phyloP scores from a whole-genome alignment of 2,329 filamentous ascomycete genomes.

The Fusarium anthophilum region DNA sequence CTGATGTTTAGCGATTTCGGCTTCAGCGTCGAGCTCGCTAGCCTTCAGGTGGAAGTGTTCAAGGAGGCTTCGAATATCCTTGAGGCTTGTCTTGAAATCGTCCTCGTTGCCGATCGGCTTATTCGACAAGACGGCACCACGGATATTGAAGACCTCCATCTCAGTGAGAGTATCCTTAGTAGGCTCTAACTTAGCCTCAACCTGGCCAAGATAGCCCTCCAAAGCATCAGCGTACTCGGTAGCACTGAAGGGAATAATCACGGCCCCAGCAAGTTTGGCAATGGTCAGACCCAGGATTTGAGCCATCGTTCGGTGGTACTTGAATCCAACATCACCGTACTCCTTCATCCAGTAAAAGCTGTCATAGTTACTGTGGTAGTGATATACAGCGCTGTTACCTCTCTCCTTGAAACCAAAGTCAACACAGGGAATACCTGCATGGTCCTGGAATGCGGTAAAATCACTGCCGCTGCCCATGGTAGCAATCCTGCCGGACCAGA shows the following conservation, averaged over 20 bases:
- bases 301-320: constrained; percentile 73
- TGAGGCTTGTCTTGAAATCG: constrained; percentile 53
- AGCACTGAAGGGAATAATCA: constrained; percentile 71
- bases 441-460: constrained; percentile 80
- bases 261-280: constrained; percentile 68
- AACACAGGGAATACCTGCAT: constrained; percentile 71
- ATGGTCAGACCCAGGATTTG: constrained; percentile 71
- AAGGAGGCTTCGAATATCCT: constrained; percentile 51
- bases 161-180: constrained; percentile 35
- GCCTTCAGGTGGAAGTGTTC: constrained; percentile 52
- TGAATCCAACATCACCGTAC: constrained; percentile 75
- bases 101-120: constrained; percentile 48
- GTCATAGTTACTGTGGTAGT: constrained; percentile 94
- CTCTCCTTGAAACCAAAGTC: constrained; percentile 67
- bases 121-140: constrained; percentile 38
- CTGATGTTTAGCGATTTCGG: constrained; percentile 54
- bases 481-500: constrained; percentile 69
- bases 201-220: constrained; percentile 59
- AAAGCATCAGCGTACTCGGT: constrained; percentile 71
- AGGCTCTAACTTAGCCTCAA: constrained; percentile 59
- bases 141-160: constrained; percentile 45
- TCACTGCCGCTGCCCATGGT: constrained; percentile 79
- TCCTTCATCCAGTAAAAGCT: constrained; percentile 89
- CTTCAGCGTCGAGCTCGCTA: constrained; percentile 56
- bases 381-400: constrained; percentile 67